These are phyloP conservation scores for Leptodontidium sp. DNA, from an alignment of 2,329 filamentous ascomycete genomes.

Conservation along the genomic window DNA sequence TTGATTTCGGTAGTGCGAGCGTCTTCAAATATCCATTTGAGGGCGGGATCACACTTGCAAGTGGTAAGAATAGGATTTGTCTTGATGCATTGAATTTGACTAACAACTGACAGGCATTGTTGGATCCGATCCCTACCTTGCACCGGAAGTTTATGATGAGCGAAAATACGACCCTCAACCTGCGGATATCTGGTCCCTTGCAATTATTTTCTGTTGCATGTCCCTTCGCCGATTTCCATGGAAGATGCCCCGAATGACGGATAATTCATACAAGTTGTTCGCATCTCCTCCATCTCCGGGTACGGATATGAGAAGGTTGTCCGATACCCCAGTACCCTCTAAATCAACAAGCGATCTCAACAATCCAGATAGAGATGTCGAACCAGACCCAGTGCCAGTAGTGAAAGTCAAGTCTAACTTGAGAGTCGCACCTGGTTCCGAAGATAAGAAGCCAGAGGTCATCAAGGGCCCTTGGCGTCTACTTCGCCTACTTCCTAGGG, in stretches of 20 bases:
- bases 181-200: constrained; percentile 96
- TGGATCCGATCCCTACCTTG: constrained; percentile 92
- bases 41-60: constrained; percentile 81
- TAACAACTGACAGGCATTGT: constrained; percentile 66
- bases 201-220: constrained; percentile 99
- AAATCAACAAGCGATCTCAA: constrained; percentile 41
- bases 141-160: constrained; percentile 94
- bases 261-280: constrained; percentile 96
- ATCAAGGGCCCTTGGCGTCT: constrained; percentile 95
- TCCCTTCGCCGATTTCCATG: constrained; percentile 92
- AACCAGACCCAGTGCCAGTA: constrained; percentile 31
- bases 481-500: constrained; percentile 83
- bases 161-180: constrained; percentile 93
- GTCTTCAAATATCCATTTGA: constrained; percentile 99
- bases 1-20: constrained; percentile 97
- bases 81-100: background rate
- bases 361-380: constrained; percentile 35
- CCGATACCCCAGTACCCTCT: constrained; percentile 38
- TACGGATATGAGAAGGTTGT: constrained; percentile 45
- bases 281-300: constrained; percentile 84
- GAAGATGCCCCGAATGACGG: constrained; percentile 91
- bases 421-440: constrained; percentile 35
- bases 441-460: constrained; percentile 68
- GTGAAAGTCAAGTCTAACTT: constrained; percentile 28
- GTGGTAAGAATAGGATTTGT: constrained; percentile 64